phyloP scores from a whole-genome alignment of 768 basidiomycete species.

The Flagelloscypha sp. region DNA sequence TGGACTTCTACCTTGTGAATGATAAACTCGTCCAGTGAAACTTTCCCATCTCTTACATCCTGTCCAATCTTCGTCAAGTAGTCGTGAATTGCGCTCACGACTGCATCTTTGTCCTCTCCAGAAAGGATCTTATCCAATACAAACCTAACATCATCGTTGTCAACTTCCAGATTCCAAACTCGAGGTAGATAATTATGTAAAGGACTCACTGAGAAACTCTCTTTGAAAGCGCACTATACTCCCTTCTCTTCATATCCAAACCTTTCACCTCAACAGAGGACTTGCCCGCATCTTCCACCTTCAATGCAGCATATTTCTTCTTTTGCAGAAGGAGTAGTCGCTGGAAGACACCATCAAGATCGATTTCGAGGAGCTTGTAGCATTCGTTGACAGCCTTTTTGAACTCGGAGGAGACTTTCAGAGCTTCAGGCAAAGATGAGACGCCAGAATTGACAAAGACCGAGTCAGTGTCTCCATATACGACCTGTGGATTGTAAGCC shows the following conservation, averaged over 20 bases:
- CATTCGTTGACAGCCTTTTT: slow-evolving; percentile 96
- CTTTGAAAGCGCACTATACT: slow-evolving; percentile 90
- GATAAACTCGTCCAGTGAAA: slow-evolving; percentile 89
- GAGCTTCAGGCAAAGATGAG: slow-evolving; percentile 77
- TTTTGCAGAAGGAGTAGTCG: slow-evolving; percentile 90
- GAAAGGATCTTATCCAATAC: slow-evolving; percentile 87
- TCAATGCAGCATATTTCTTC: slow-evolving; percentile 98
- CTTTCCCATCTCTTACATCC: slow-evolving; percentile 66
- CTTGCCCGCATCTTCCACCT: slow-evolving; percentile 75
- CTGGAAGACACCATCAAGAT: slow-evolving; percentile 90
- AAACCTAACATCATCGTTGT: slow-evolving; percentile 43
- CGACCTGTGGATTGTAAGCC: slow-evolving; percentile 50
- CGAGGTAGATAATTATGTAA: neutral
- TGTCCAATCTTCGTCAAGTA: slow-evolving; percentile 73
- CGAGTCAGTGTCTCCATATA: slow-evolving; percentile 98
- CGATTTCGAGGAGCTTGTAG: slow-evolving; percentile 93
- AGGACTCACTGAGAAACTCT: slow-evolving; percentile 82
- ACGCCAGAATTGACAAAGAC: slow-evolving; percentile 97
- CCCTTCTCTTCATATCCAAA: slow-evolving; percentile 97
- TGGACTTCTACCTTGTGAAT: slow-evolving; percentile 71
- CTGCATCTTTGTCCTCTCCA: slow-evolving; percentile 82
- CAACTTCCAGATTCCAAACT: neutral
- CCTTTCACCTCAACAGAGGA: slow-evolving; percentile 90
- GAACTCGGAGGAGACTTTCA: slow-evolving; percentile 86
- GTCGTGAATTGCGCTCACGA: slow-evolving; percentile 88